A percentile compares a stretch with the other conserved stretches of the same genome.
phyloP scores from a whole-genome alignment of 2,329 filamentous ascomycete genomes.

The Hypoxylon sp. region DNA sequence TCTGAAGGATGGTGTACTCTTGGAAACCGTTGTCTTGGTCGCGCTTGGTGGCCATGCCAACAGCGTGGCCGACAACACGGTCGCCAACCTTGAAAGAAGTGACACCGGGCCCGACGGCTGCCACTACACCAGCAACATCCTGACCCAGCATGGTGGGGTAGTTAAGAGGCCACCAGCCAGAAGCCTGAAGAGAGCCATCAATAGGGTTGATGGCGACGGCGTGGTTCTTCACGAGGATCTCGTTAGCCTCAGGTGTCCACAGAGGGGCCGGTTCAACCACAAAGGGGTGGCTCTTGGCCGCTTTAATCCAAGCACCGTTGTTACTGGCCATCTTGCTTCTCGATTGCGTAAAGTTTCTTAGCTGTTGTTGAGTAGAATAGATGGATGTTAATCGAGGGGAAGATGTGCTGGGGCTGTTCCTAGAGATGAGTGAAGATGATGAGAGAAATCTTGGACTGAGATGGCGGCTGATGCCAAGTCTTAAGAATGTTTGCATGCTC shows the following conservation, averaged over 20 bases:
- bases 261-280: constrained; percentile 44
- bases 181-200: constrained; percentile 53
- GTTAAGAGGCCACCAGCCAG: constrained; percentile 51
- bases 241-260: constrained; percentile 42
- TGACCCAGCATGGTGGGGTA: constrained; percentile 56
- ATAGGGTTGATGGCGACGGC: constrained; percentile 55
- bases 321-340: constrained; percentile 42
- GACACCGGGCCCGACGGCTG: constrained; percentile 49
- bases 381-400: not conserved
- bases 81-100: constrained; percentile 53
- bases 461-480: constrained; percentile 35
- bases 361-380: constrained; percentile 13
- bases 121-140: constrained; percentile 54
- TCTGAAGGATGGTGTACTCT: constrained; percentile 49
- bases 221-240: constrained; percentile 51
- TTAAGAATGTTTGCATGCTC: constrained; percentile 40
- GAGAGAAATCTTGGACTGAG: constrained; percentile 28
- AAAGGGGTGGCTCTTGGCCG: constrained; percentile 46
- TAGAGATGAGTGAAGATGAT: constrained; percentile 26
- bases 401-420: constrained; percentile 5
- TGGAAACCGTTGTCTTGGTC: constrained; percentile 53
- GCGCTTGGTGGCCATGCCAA: constrained; percentile 44
- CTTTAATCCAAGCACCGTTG: constrained; percentile 45
- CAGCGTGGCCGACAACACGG: constrained; percentile 49
- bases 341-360: constrained; percentile 15